Base-by-base conservation (phyloP, 2,329 filamentous ascomycete species). In the Pseudogymnoascus sp. region DNA sequence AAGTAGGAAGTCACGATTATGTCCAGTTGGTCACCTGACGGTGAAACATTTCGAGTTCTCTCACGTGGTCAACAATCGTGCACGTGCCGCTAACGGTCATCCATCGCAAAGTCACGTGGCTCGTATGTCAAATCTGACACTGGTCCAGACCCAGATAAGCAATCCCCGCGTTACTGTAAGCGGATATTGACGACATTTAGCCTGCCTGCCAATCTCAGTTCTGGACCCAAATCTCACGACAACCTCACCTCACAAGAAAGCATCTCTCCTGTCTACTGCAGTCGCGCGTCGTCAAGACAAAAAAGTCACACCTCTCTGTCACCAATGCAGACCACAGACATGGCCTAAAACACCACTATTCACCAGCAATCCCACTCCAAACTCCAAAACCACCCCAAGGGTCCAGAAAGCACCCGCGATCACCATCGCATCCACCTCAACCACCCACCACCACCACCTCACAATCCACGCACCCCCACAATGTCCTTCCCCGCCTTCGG, bases 401-500 rank as follows among this genome's bases (percentile, higher is more conserved):
- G 31, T 34, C 31, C 31, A 34, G 31, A 31, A 34, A 34, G 8
- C 1, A 34, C 10, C 41, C 8, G 11, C 41, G 31, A 34, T 10
- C 4, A 45, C 41, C 16, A 45, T 5, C 41, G 3, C 14, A 45
- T 16, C 19, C 41, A 10, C 8, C 41, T 6, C 16, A 3, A 45
- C 13, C 19, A 45, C 19, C 11, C 41, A 21, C 16, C 19, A 19
- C 41, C 8, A 21, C 41, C 1, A 45, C 7, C 39, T 16, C 39
- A 19, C 48, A 10, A 23, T 6, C 11, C 6, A 57, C 23, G 1
- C 8, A 63, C 63, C 65, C 57, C 61, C 67, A 78, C 69, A 66
- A 87, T 87, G 82, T 79, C 82, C 68, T 78, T 83, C 61, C 80
- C 83, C 68, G 86, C 87, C 73, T 83, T 88, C 67, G 86, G 86